Base-by-base conservation (phyloP, 805 yeast genomes). In the Candida andamanensis region DNA sequence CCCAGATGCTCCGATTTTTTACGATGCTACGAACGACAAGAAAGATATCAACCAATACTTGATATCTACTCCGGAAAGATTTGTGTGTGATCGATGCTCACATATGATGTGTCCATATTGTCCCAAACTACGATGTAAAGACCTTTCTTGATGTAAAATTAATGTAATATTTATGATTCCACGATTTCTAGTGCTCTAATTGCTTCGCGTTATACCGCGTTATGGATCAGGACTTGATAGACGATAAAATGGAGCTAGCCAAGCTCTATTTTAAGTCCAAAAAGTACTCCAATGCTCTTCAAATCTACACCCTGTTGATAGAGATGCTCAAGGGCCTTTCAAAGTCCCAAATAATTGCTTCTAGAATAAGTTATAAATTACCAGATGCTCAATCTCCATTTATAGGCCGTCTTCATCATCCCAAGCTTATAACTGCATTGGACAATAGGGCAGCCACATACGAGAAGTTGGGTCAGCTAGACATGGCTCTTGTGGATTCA, bases 371-470 rank as follows among this genome's bases (percentile, higher is more conserved):
- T 8, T 53, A 56, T 31, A 37, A 37, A 4, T 28, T 34, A 9
- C 25, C 33, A 7, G 42, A 61, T 5, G 32, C 40, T 7, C n/a
- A n/a, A n/a, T 49, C 39, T 17, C 69, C 69, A 3, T 26, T 54
- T 2, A 33, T 50, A 11, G 64, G 66, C 6, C 46, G 51, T 5
- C 21, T 44, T 5, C 45, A 52, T 6, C 71, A 65, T 37, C 71
- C 71, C 1, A 54, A 55, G 39, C 35, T 65, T 5, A 49, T 58
- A 1, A 43, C 57, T 1, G 36, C 62, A 5, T 44, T 63, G 8
- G 79, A 74, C 39, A 68, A 63, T 34, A 44, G 76, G 13, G 73
- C 77, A 1, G 78, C 78, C 2, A 60, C 74, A 2, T 59, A 49
- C 44, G 71, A 69, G 36, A 71, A 69, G 37, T 38, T 71, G 31